Evolutionary conservation across 768 basidiomycete species (phyloP).

Genomic region (Leccinum variicolor): DNA sequence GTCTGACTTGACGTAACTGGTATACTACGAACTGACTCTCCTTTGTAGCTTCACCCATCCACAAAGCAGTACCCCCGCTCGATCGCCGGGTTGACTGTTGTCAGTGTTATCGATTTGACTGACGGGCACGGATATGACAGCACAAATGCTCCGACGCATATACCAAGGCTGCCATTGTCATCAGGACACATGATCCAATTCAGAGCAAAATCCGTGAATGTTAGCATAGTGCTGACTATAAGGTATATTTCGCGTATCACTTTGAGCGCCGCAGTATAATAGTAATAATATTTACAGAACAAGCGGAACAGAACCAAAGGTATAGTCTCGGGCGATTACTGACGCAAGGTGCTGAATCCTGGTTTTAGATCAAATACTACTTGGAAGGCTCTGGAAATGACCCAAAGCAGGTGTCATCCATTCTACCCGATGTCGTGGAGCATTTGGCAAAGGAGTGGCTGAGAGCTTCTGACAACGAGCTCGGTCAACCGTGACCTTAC

Average conservation of each 20-base stretch:
- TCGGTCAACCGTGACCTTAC: conserved; percentile 32
- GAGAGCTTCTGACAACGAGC: conserved; percentile 51
- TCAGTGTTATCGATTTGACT: conserved; percentile 72
- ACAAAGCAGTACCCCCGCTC: conserved; percentile 50
- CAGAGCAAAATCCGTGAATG: conserved; percentile 43
- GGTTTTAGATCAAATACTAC: conserved; percentile 76
- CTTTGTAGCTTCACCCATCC: conserved; percentile 16
- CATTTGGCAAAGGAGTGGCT: conserved; percentile 71
- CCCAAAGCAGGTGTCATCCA: conserved; percentile 38
- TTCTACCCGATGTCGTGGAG: conserved; percentile 54
- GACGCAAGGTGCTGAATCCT: background rate
- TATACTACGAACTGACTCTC: background rate
- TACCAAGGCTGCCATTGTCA: conserved; percentile 64
- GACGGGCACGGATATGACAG: conserved; percentile 63
- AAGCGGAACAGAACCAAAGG: conserved; percentile 91
- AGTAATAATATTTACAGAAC: conserved; percentile 45
- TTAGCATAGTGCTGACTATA: conserved; percentile 63
- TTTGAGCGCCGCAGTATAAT: background rate
- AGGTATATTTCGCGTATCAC: conserved; percentile 42
- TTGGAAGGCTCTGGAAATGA: conserved; percentile 73
- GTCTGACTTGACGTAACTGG: conserved; percentile 1
- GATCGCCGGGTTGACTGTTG: conserved; percentile 60
- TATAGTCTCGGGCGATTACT: conserved; percentile 19
- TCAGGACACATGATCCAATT: conserved; percentile 88
- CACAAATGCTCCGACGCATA: conserved; percentile 60